phyloP scores from a whole-genome alignment of 306 rosid species.

The Vachellia collinsii region DNA sequence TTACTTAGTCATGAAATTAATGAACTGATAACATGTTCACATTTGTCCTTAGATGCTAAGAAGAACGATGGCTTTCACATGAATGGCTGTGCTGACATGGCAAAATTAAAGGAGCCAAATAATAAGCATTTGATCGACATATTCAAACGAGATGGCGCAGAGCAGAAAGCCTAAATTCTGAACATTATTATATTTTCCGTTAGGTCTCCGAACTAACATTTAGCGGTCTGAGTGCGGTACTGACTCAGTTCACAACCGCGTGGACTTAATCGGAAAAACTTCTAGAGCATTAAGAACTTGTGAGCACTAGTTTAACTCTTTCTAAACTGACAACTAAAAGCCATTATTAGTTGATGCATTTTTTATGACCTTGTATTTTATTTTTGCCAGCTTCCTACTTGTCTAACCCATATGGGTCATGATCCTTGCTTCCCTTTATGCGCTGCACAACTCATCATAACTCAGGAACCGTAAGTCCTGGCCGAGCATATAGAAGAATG shows the following conservation, averaged over 20 bases:
- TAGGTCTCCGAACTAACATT: conserved; percentile 24
- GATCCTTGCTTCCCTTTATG: conserved; percentile 18
- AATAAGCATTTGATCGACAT: background rate
- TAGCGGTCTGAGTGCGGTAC: conserved; percentile 48
- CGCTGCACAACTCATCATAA: conserved; percentile 33
- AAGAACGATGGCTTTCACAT: background rate
- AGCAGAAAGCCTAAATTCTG: background rate
- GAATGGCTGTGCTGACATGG: background rate
- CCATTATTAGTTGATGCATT: conserved; percentile 20
- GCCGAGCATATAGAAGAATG: conserved; percentile 46
- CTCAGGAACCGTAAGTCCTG: conserved; percentile 6
- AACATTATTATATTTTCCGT: conserved; percentile 2
- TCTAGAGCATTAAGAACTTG: conserved; percentile 24
- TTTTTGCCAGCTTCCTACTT: conserved; percentile 7
- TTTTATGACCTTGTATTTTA: background rate
- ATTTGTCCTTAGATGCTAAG: background rate
- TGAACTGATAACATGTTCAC: background rate
- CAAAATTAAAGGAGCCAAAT: background rate
- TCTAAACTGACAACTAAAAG: conserved; percentile 44
- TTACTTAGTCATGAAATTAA: background rate
- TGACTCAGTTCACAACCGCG: conserved; percentile 45
- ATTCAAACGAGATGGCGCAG: background rate
- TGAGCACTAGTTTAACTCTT: conserved; percentile 17
- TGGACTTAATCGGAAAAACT: conserved; percentile 42
- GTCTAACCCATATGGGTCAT: background rate